phyloP scores from a whole-genome alignment of 495 filamentous ascomycete species.

The Podospora pseudocomata region DNA sequence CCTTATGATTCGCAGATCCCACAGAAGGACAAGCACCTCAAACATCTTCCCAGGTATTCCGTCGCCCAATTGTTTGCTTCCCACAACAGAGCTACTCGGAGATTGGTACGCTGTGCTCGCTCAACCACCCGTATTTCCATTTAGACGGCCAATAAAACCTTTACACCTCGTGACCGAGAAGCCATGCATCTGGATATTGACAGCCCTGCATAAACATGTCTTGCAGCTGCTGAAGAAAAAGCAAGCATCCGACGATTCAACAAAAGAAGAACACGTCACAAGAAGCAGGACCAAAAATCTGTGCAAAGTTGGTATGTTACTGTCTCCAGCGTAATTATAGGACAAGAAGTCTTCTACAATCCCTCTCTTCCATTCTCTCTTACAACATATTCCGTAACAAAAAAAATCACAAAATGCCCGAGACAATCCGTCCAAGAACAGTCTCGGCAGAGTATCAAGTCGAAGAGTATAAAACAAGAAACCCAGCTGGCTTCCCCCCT shows the following conservation, averaged over 20 bases:
- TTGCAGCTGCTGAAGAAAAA: neutral
- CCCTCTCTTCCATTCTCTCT: conserved; percentile 9
- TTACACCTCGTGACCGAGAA: neutral
- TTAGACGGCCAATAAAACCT: neutral
- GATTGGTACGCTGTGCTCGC: neutral
- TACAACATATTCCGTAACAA: conserved; percentile 1
- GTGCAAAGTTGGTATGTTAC: conserved; percentile 32
- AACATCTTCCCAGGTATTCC: neutral
- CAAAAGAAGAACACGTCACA: neutral
- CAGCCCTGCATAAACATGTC: neutral
- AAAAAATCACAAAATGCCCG: conserved; percentile 25
- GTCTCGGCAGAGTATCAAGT: conserved; percentile 27
- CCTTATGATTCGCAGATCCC: neutral
- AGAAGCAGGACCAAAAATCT: conserved; percentile 1
- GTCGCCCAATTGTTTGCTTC: neutral
- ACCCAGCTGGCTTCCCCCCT: neutral
- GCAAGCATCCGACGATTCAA: neutral
- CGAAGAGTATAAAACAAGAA: conserved; percentile 21
- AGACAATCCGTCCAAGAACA: conserved; percentile 15
- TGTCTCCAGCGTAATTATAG: conserved; percentile 28
- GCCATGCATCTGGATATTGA: neutral
- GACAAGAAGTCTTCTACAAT: conserved; percentile 26
- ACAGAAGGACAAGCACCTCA: too few species aligned
- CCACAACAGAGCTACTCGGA: neutral
- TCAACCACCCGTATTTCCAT: neutral